Evolutionary conservation across 805 yeast species (phyloP).

Genomic region (Maudiozyma serrabonitensis): DNA sequence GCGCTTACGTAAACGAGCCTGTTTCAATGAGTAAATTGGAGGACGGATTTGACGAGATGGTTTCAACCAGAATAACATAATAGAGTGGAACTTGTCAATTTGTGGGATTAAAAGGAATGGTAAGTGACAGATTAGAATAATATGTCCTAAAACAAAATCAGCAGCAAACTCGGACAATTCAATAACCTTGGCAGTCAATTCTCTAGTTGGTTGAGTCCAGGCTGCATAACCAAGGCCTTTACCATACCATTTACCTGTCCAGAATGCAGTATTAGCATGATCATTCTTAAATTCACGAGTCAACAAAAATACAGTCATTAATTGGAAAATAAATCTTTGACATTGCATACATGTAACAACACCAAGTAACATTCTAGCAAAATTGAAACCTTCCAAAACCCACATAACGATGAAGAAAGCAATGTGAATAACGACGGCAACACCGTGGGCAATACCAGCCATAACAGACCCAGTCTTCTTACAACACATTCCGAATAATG

Average conservation of each 20-base stretch:
- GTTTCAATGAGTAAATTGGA: conserved; percentile 93
- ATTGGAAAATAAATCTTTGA: conserved; percentile 81
- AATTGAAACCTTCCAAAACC: conserved; percentile 90
- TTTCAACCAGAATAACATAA: conserved; percentile 97
- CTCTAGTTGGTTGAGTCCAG: conserved; percentile 92
- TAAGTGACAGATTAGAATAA: conserved; percentile 76
- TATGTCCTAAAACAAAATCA: conserved; percentile 89
- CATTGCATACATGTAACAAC: conserved; percentile 72
- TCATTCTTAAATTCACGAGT: conserved; percentile 96
- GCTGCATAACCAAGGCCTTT: conserved; percentile 90
- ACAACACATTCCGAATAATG: conserved; percentile 87
- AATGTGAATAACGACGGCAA: conserved; percentile 81
- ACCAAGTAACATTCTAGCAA: conserved; percentile 81
- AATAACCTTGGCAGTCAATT: conserved; percentile 84
- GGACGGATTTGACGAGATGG: conserved; percentile 96
- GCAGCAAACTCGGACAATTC: conserved; percentile 95
- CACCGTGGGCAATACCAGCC: conserved; percentile 94
- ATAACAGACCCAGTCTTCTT: conserved; percentile 90
- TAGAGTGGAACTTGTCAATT: conserved; percentile 95
- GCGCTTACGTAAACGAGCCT: conserved; percentile 91
- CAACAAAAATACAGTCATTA: conserved; percentile 65
- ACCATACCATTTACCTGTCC: conserved; percentile 99
- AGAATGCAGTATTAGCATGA: conserved; percentile 94
- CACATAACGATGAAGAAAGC: conserved; percentile 91
- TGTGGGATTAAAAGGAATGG: conserved; percentile 80